phyloP scores from a whole-genome alignment of 306 rosid genomes.

The Fragaria iinumae region DNA sequence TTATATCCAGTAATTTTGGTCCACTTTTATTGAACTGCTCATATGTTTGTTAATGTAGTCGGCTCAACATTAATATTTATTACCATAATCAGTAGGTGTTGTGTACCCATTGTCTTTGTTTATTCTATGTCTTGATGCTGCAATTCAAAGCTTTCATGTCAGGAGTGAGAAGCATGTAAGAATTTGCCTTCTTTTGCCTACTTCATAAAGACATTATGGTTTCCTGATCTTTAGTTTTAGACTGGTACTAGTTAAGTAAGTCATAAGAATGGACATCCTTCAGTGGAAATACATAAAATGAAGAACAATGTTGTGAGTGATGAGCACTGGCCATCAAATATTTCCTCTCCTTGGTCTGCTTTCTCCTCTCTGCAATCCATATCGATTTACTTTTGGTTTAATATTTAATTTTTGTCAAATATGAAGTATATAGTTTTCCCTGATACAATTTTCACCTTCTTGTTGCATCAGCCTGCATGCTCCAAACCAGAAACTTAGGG shows the following conservation, averaged over 20 bases:
- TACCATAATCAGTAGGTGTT: not conserved
- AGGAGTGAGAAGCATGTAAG: not conserved
- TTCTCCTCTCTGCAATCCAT: not conserved
- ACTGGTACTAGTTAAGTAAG: not conserved
- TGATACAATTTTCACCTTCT: slow-evolving; percentile 19
- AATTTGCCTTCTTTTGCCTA: not conserved
- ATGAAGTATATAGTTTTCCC: not conserved
- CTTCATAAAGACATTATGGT: not conserved
- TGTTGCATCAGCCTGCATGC: slow-evolving; percentile 77
- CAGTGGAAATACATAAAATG: not conserved
- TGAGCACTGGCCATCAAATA: not conserved
- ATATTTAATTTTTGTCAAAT: not conserved
- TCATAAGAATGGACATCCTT: not conserved
- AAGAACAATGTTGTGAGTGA: not conserved
- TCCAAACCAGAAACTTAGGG: slow-evolving; percentile 95
- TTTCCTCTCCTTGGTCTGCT: not conserved
- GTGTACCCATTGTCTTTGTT: not conserved
- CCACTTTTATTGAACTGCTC: not conserved
- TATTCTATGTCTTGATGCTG: not conserved
- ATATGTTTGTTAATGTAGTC: not conserved
- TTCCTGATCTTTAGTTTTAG: not conserved
- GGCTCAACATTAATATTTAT: not conserved
- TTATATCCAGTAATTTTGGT: too few species aligned
- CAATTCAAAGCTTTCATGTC: not conserved
- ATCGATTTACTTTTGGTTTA: not conserved